These are phyloP conservation scores for Leptodontidium sp. DNA, from an alignment of 2,329 filamentous ascomycete genomes.

Conservation along the genomic window DNA sequence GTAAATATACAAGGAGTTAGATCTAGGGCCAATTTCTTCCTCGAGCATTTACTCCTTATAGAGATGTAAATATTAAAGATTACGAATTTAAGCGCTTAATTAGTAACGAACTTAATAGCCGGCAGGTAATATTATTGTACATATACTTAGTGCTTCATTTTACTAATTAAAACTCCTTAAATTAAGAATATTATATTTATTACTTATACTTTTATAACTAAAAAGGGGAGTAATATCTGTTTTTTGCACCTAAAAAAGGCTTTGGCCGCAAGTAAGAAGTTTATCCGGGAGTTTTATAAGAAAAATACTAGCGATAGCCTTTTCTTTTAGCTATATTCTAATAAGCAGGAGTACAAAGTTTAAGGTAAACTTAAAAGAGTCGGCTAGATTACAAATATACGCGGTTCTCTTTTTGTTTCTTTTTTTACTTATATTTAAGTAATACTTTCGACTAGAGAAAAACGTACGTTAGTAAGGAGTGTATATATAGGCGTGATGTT, in stretches of 20 bases:
- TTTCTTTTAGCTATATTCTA: neutral
- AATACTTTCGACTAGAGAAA: slow-evolving; percentile 2
- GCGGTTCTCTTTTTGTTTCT: neutral
- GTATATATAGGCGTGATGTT: neutral
- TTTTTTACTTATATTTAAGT: neutral
- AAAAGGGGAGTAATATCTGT: neutral
- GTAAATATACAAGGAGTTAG: neutral
- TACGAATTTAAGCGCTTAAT: neutral
- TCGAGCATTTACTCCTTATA: neutral
- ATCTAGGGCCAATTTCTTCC: neutral
- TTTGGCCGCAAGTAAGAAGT: neutral
- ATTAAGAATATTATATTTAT: neutral
- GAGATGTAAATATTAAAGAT: neutral
- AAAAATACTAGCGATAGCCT: neutral
- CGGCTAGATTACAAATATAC: neutral
- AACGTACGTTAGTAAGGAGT: slow-evolving; percentile 3
- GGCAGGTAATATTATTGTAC: neutral
- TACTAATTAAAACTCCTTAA: neutral
- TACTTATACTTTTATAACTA: neutral
- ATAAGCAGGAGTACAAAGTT: neutral
- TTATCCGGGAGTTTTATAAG: neutral
- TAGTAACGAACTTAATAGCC: neutral
- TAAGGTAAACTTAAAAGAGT: too few relatives aligned
- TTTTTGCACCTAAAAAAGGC: neutral
- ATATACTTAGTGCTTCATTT: neutral